A percentile compares a stretch with the other conserved stretches of the same genome.
phyloP scores from a whole-genome alignment of 768 basidiomycete genomes.

The Hygrocybe punicea region DNA sequence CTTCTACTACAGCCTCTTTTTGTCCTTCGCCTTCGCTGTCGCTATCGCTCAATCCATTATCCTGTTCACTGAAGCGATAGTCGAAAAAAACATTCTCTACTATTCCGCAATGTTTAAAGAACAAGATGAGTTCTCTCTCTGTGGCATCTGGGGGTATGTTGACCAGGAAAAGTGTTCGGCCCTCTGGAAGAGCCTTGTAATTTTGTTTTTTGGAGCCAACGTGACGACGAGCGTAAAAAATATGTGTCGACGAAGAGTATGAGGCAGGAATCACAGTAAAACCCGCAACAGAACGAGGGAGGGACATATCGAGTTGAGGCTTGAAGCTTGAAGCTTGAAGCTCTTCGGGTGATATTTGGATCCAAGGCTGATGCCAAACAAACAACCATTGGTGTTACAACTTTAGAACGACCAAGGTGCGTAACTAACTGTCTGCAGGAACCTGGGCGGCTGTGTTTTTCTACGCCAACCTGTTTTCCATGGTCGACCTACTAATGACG shows the following conservation, averaged over 20 bases:
- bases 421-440: too few relatives aligned
- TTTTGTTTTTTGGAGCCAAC: constrained; percentile 37
- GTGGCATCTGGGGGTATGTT: constrained; percentile 89
- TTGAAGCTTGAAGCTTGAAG: too few relatives aligned
- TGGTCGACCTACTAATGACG: too few relatives aligned
- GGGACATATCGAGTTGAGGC: too few relatives aligned
- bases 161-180: constrained; percentile 81
- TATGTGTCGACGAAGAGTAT: constrained; percentile 54
- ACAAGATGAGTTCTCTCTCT: constrained; percentile 66
- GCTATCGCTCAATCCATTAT: constrained; percentile 40
- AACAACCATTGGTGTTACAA: too few relatives aligned
- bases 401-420: too few relatives aligned
- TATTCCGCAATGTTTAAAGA: constrained; percentile 78
- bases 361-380: too few relatives aligned
- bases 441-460: too few relatives aligned
- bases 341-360: too few relatives aligned
- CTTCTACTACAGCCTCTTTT: constrained; percentile 34
- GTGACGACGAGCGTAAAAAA: constrained; percentile 76
- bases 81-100: constrained; percentile 74
- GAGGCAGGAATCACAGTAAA: constrained; percentile 48
- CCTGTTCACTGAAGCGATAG: constrained; percentile 38
- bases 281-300: constrained; percentile 26
- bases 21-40: constrained; percentile 43
- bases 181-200: constrained; percentile 43
- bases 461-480: too few relatives aligned